Evolutionary conservation across 1,139 yeast genomes (phyloP).

Genomic region (Nakaseomyces uthaithaninus): DNA sequence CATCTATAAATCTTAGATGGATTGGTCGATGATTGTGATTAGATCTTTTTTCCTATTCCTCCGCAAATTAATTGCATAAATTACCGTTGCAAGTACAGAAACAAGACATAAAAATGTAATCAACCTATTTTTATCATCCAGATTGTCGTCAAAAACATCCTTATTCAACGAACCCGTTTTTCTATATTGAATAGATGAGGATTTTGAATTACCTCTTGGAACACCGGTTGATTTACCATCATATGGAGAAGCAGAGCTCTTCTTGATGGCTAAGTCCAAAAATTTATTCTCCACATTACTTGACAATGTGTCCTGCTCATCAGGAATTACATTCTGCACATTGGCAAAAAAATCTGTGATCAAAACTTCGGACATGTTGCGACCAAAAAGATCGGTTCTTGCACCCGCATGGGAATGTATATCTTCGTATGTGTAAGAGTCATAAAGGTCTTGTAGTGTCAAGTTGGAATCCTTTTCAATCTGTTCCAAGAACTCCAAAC

Average conservation of each 20-base stretch:
- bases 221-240: not conserved
- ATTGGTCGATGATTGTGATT: not conserved
- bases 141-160: not conserved
- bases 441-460: conserved; percentile 78
- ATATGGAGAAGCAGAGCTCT: not conserved
- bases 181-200: conserved; percentile 4
- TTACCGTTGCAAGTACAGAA: not conserved
- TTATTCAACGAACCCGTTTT: not conserved
- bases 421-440: conserved; percentile 71
- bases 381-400: conserved; percentile 64
- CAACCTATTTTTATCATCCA: not conserved
- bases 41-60: not conserved
- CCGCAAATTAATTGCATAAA: not conserved
- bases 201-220: not conserved
- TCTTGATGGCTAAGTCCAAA: conserved; percentile 19
- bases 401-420: conserved; percentile 92
- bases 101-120: not conserved
- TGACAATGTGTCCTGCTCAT: conserved; percentile 23
- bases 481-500: conserved; percentile 78
- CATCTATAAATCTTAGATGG: too few relatives aligned
- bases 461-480: conserved; percentile 64
- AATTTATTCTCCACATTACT: conserved; percentile 11
- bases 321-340: conserved; percentile 74
- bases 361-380: conserved; percentile 61
- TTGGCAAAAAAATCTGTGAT: conserved; percentile 94